A percentile compares a stretch with the other conserved stretches of the same genome.
These are phyloP conservation scores for Eutrema heterophyllum DNA, from an alignment of 345 rosid species.

Conservation along the genomic window DNA sequence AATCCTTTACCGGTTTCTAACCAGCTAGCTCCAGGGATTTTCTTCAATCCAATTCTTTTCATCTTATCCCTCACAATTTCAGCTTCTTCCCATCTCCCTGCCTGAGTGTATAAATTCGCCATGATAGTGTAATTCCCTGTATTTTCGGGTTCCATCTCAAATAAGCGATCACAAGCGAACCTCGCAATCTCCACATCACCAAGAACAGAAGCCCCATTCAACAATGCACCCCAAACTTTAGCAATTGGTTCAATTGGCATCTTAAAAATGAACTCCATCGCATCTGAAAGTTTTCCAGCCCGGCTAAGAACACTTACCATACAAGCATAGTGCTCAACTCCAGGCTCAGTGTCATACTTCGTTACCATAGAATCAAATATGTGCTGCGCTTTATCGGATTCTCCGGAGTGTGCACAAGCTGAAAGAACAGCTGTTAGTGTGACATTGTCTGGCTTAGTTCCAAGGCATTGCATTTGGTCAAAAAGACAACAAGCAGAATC, in stretches of 20 bases:
- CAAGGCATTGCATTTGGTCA: slow-evolving; percentile 46
- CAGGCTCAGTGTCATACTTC: slow-evolving; percentile 45
- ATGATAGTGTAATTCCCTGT: slow-evolving; percentile 69
- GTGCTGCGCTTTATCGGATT: slow-evolving; percentile 50
- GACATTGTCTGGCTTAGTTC: slow-evolving; percentile 63
- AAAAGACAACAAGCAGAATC: slow-evolving; percentile 44
- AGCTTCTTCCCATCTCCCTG: slow-evolving; percentile 89
- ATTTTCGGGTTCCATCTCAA: slow-evolving; percentile 72
- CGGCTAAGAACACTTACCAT: slow-evolving; percentile 73
- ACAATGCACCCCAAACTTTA: slow-evolving; percentile 86
- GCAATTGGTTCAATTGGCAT: slow-evolving; percentile 73
- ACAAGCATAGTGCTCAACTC: slow-evolving; percentile 81
- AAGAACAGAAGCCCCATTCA: slow-evolving; percentile 66
- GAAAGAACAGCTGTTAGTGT: slow-evolving; percentile 69
- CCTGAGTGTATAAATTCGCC: slow-evolving; percentile 75
- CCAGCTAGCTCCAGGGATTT: slow-evolving; percentile 78
- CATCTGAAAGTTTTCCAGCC: slow-evolving; percentile 67
- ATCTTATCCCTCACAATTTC: slow-evolving; percentile 56
- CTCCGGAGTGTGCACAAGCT: slow-evolving; percentile 73
- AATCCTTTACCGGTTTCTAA: slow-evolving; percentile 47
- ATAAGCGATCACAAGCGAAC: slow-evolving; percentile 52
- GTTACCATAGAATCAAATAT: slow-evolving; percentile 53
- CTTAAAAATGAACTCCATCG: slow-evolving; percentile 53
- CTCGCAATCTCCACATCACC: slow-evolving; percentile 64
- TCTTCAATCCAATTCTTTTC: slow-evolving; percentile 58